Evolutionary conservation across 225 moss, liverwort and hornwort species (phyloP), one percentile per base, ranked within the genome.

Genomic region (Bryoerythrophyllum caledonicum): DNA sequence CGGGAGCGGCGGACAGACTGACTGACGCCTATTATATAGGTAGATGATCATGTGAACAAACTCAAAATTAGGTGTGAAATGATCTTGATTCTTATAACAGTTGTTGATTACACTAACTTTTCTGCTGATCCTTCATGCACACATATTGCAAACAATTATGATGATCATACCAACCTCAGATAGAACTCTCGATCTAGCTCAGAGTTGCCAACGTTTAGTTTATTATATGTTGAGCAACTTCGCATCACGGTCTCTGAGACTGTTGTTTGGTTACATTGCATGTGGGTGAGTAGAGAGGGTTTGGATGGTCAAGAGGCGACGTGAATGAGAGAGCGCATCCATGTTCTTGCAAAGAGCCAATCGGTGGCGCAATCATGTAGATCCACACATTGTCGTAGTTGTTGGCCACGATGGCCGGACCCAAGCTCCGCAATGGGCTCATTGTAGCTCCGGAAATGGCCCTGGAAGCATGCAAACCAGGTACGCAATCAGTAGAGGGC

Each of bases 361-460:
- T 23, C 3, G 84, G 76, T 20, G 87, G 82, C 24, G 79, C 87
- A 44, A 78, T 52, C 1, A 87, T 10, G 64, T 87, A 87, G 58
- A 87, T 85, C 87, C 87, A 87, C 8, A 87, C 46, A 32, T 74
- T 67, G 20, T 84, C 71, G 53, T 82, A 87, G 8, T 53, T 79
- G 35, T 82, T 72, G 66, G 84, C 77, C 63, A 87, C 80, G 4
- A 87, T 74, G 21, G 87, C 87, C 28, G 87, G 82, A 48, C 84
- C 84, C 54, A 87, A 69, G 38, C 74, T 77, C 66, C 87, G 76
- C 64, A 79, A 71, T 19, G 87, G 87, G 66, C 80, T 87, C 87
- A 87, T 87, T n/a, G 87, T 80, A 64, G 84, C 87, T 75, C 87
- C 82, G 3, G 87, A 87, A 34, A 82, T 68, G 57, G 84, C 60